Evolutionary conservation across 2,329 filamentous ascomycete genomes (phyloP).

Genomic region (Botryosphaeria dothidea): DNA sequence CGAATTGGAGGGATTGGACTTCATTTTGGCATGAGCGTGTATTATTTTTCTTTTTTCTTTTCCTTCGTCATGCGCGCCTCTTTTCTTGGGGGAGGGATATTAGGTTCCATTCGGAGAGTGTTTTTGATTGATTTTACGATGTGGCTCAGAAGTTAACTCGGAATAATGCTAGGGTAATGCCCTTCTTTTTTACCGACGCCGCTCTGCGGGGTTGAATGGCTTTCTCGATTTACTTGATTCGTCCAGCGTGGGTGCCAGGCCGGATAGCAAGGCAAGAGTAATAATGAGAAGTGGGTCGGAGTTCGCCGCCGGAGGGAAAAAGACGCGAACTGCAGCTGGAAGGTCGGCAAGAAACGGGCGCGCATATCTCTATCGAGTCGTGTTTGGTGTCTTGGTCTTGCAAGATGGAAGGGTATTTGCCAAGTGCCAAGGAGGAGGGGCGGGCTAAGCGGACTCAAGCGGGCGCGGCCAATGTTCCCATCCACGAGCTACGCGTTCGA

Average conservation of each 20-base stretch:
- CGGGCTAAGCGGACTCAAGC: not conserved
- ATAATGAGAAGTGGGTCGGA: not conserved
- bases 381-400: not conserved
- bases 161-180: not conserved
- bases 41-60: not conserved
- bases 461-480: too few species aligned
- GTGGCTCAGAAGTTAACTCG: not conserved
- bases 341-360: not conserved
- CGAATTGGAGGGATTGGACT: not conserved
- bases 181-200: not conserved
- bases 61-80: not conserved
- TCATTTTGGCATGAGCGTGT: too few species aligned
- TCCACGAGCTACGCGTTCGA: too few species aligned
- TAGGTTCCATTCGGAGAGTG: not conserved
- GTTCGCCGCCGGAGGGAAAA: not conserved
- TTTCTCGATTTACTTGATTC: not conserved
- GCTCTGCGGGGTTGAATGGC: too few species aligned
- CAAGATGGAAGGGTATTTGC: not conserved
- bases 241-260: not conserved
- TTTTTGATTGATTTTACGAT: not conserved
- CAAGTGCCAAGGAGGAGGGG: slow-evolving; percentile 1
- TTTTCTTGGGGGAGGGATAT: not conserved
- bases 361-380: too few species aligned
- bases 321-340: not conserved
- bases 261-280: not conserved